A percentile compares a stretch with the other conserved stretches of the same genome.
phyloP scores from a whole-genome alignment of 2,329 filamentous ascomycete species.

The Hymenoscyphus fraxineus region DNA sequence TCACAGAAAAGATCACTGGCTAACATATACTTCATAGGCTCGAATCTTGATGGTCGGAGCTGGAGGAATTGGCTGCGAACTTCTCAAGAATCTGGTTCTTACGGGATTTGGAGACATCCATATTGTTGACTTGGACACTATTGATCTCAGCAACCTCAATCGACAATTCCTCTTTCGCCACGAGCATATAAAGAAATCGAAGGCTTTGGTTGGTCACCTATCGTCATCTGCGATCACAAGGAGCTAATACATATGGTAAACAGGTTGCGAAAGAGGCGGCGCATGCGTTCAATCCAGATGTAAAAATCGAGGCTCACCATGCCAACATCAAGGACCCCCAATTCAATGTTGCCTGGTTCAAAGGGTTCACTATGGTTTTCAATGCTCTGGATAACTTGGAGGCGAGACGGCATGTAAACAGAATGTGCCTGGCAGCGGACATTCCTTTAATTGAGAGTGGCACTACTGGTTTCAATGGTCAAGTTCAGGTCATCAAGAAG shows the following conservation, averaged over 20 bases:
- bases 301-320: slow-evolving; percentile 83
- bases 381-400: slow-evolving; percentile 97
- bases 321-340: slow-evolving; percentile 89
- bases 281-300: slow-evolving; percentile 81
- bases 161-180: slow-evolving; percentile 95
- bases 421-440: slow-evolving; percentile 90
- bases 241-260: slow-evolving; percentile 13
- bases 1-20: slow-evolving; percentile 21
- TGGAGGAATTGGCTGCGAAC: slow-evolving; percentile 94
- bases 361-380: slow-evolving; percentile 79
- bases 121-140: slow-evolving; percentile 95
- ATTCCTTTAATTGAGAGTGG: slow-evolving; percentile 93
- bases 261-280: slow-evolving; percentile 92
- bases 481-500: slow-evolving; percentile 95
- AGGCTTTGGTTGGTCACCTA: slow-evolving; percentile 67
- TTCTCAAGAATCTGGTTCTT: slow-evolving; percentile 93
- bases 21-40: slow-evolving; percentile 53
- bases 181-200: slow-evolving; percentile 97
- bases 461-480: slow-evolving; percentile 95
- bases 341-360: slow-evolving; percentile 88
- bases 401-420: slow-evolving; percentile 90
- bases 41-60: slow-evolving; percentile 92
- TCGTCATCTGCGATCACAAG: background rate
- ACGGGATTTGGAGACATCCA: slow-evolving; percentile 90
- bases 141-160: slow-evolving; percentile 96